A percentile compares a stretch with the other conserved stretches of the same genome.
phyloP scores from a whole-genome alignment of 176 grass and related monocot genomes.

The Bothriochloa decipiens region DNA sequence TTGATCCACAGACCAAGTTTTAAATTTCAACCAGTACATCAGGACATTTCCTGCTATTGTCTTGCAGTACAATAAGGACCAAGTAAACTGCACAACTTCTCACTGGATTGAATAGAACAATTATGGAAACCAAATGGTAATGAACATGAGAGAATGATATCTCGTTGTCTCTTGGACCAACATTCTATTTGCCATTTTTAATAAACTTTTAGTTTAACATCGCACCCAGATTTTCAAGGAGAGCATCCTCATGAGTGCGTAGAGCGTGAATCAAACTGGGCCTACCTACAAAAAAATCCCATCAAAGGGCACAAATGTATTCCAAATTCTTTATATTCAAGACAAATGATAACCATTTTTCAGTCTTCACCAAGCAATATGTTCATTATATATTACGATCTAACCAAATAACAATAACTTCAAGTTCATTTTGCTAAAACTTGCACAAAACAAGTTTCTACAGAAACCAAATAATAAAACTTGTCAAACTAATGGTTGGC shows the following conservation, averaged over 20 bases:
- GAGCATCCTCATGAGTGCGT: not conserved
- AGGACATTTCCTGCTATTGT: not conserved
- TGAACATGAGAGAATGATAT: conserved; percentile 26
- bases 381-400: not conserved
- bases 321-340: not conserved
- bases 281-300: not conserved
- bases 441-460: conserved; percentile 11
- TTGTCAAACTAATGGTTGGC: not conserved
- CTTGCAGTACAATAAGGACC: conserved; percentile 23
- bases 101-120: not conserved
- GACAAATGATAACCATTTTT: not conserved
- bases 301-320: not conserved
- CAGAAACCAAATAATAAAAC: not conserved
- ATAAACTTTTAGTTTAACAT: conserved; percentile 15
- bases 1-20: not conserved
- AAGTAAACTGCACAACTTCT: not conserved
- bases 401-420: conserved; percentile 3
- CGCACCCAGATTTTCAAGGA: not conserved
- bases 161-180: conserved; percentile 1
- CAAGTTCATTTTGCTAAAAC: not conserved
- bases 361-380: not conserved
- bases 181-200: conserved; percentile 1
- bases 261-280: not conserved
- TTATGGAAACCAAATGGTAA: conserved; percentile 9
- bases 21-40: conserved; percentile 11